phyloP scores from a whole-genome alignment of 805 yeast genomes.

The Ogataea siamensis region DNA sequence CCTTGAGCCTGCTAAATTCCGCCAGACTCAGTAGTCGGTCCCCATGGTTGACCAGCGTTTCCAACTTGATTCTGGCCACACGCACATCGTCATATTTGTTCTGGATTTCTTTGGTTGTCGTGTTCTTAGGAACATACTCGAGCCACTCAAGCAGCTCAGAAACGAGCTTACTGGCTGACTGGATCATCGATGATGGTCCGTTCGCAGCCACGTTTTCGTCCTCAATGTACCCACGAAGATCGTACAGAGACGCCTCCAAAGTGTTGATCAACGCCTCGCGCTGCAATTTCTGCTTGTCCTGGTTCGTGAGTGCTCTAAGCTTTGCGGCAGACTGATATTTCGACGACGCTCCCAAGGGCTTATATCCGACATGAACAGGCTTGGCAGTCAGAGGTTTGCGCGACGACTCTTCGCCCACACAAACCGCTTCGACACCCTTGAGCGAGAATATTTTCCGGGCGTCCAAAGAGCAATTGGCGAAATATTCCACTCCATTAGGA shows the following conservation, averaged over 20 bases:
- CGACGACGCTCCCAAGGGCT: constrained; percentile 48
- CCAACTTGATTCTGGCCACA: constrained; percentile 32
- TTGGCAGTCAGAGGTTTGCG: constrained; percentile 24
- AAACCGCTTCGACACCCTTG: constrained; percentile 39
- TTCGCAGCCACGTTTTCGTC: constrained; percentile 47
- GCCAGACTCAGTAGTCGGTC: constrained; percentile 46
- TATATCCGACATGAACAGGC: constrained; percentile 39
- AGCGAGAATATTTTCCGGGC: constrained; percentile 45
- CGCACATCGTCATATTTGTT: constrained; percentile 34
- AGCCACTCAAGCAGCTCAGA: constrained; percentile 69
- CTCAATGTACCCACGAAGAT: constrained; percentile 57
- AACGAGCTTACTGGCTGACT: constrained; percentile 38
- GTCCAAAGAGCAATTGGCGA: constrained; percentile 22
- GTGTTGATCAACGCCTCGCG: constrained; percentile 61
- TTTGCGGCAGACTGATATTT: constrained; percentile 46
- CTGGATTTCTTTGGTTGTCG: constrained; percentile 40
- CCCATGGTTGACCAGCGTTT: constrained; percentile 40
- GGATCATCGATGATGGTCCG: constrained; percentile 41
- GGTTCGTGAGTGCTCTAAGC: constrained; percentile 49
- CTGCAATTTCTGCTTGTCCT: constrained; percentile 53
- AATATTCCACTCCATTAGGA: constrained; percentile 34
- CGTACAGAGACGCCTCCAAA: constrained; percentile 73
- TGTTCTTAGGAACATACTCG: constrained; percentile 63
- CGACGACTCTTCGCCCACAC: constrained; percentile 20
- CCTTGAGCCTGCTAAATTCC: constrained; percentile 43